phyloP scores from a whole-genome alignment of 768 basidiomycete species.

The Lactarius vividus region DNA sequence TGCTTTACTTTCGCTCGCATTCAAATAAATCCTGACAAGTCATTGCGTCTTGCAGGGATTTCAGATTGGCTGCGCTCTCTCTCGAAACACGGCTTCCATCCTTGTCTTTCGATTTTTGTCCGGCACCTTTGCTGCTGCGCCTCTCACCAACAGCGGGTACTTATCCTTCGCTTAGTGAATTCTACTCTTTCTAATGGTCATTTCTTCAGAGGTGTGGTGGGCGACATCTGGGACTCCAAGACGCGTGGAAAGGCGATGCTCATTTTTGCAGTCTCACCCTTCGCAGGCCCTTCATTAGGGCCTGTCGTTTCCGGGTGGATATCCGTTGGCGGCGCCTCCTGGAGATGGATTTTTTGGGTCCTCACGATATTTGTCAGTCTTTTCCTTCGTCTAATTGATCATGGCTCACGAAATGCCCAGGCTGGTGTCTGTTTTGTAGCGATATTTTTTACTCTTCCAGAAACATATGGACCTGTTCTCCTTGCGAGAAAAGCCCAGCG shows the following conservation, averaged over 20 bases:
- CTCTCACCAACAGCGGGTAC: constrained; percentile 67
- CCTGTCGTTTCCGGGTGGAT: constrained; percentile 40
- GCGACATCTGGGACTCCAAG: constrained; percentile 61
- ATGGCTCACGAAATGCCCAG: constrained; percentile 32
- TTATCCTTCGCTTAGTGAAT: constrained; percentile 16
- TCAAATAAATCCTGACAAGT: constrained; percentile 6
- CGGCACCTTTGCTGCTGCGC: constrained; percentile 66
- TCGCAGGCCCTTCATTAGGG: constrained; percentile 56
- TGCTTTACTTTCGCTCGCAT: constrained; percentile 2
- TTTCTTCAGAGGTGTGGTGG: constrained; percentile 44
- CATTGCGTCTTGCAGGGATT: constrained; percentile 42
- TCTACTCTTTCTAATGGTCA: constrained; percentile 5
- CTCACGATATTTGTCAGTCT: constrained; percentile 52
- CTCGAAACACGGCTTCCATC: constrained; percentile 59
- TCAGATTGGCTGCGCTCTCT: constrained; percentile 60
- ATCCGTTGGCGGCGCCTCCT: constrained; percentile 37
- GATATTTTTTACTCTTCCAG: constrained; percentile 56
- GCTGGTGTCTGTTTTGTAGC: constrained; percentile 48
- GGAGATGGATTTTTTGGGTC: constrained; percentile 71
- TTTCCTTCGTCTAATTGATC: background rate
- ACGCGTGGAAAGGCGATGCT: constrained; percentile 64
- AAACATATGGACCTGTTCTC: constrained; percentile 63
- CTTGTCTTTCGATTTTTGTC: constrained; percentile 69
- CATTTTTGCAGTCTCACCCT: constrained; percentile 61
- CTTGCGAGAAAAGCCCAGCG: constrained; percentile 49